These are phyloP conservation scores for Trifolium fragiferum DNA, from an alignment of 306 rosid genomes.

Conservation along the genomic window DNA sequence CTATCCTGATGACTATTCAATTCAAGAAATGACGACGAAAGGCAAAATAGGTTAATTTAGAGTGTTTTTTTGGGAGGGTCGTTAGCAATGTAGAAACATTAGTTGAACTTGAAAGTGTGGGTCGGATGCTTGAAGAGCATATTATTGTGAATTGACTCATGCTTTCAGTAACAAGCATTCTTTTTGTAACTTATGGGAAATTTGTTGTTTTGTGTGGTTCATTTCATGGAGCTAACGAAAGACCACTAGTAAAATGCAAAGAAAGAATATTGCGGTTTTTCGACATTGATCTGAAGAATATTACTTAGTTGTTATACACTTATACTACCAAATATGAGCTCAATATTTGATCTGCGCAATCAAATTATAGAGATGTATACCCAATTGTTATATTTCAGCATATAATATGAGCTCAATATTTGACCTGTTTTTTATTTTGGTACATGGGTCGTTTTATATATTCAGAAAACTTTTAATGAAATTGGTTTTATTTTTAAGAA, in stretches of 20 bases:
- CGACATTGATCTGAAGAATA: slow-evolving; percentile 13
- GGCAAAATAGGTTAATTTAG: slow-evolving; percentile 52
- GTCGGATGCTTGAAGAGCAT: slow-evolving; percentile 47
- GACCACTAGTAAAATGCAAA: slow-evolving; percentile 49
- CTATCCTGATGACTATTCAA: slow-evolving; percentile 45
- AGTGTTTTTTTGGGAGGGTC: slow-evolving; percentile 35
- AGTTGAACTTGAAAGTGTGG: slow-evolving; percentile 40
- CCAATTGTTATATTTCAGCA: neutral
- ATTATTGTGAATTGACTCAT: slow-evolving; percentile 49
- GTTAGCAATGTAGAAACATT: slow-evolving; percentile 57
- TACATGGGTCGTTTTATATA: too few species aligned
- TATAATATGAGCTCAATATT: neutral
- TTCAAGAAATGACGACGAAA: slow-evolving; percentile 55
- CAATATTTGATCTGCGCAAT: neutral
- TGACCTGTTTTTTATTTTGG: neutral
- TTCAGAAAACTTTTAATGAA: too few species aligned
- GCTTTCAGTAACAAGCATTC: slow-evolving; percentile 58
- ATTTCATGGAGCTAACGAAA: slow-evolving; percentile 44
- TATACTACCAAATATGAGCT: neutral
- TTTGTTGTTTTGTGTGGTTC: slow-evolving; percentile 46
- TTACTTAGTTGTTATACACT: slow-evolving; percentile 15
- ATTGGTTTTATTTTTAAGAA: too few species aligned
- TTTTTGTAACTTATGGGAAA: slow-evolving; percentile 61
- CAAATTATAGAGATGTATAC: neutral
- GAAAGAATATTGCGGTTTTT: slow-evolving; percentile 13